Evolutionary conservation across 495 filamentous ascomycete species (phyloP).

Genomic region (Xylaria intraflava): DNA sequence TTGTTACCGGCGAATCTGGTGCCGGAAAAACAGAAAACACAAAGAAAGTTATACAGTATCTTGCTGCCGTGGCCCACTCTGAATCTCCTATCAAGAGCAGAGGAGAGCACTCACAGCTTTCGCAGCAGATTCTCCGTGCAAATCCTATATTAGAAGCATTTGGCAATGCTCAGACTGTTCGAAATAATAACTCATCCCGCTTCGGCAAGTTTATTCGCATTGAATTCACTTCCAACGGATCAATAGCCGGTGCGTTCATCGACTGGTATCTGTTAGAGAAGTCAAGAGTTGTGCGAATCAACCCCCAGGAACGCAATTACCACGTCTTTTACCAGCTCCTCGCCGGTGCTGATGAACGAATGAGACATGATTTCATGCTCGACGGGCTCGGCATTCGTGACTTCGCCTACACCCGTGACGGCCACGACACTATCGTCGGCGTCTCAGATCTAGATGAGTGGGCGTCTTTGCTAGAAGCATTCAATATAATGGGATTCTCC

Average conservation of each 20-base stretch:
- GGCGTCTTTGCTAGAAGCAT: slow-evolving; percentile 83
- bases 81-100: slow-evolving; percentile 62
- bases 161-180: slow-evolving; percentile 94
- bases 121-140: slow-evolving; percentile 90
- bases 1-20: slow-evolving; percentile 97
- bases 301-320: slow-evolving; percentile 84
- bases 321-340: slow-evolving; percentile 97
- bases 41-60: slow-evolving; percentile 98
- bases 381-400: slow-evolving; percentile 67
- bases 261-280: slow-evolving; percentile 99
- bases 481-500: slow-evolving; percentile 88
- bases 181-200: slow-evolving; percentile 97
- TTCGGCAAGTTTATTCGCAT: slow-evolving; percentile 99
- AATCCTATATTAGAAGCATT: slow-evolving; percentile 99
- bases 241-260: slow-evolving; percentile 93
- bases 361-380: slow-evolving; percentile 71
- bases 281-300: slow-evolving; percentile 86
- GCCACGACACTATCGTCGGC: slow-evolving; percentile 83
- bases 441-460: slow-evolving; percentile 92
- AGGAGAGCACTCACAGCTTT: slow-evolving; percentile 75
- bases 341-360: slow-evolving; percentile 64
- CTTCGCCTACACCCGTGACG: slow-evolving; percentile 84
- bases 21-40: slow-evolving; percentile 99
- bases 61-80: slow-evolving; percentile 86
- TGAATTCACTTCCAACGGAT: slow-evolving; percentile 82